Percentiles rank a stretch among this genome's conserved stretches.
phyloP scores from a whole-genome alignment of 164 flowering plant species.

The Saururus chinensis region DNA sequence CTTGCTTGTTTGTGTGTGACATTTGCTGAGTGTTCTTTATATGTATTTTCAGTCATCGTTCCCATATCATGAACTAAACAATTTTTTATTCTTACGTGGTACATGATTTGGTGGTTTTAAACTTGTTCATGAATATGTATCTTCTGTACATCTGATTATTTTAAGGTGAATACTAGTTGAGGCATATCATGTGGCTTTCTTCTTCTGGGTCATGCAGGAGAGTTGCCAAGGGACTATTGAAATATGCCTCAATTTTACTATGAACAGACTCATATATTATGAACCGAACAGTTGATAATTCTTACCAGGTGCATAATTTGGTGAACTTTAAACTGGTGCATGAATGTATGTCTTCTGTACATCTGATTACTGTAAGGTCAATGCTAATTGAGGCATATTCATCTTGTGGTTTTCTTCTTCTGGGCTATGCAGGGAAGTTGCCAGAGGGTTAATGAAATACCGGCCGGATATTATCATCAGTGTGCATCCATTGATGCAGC shows the following conservation, averaged over 20 bases:
- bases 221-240: constrained; percentile 87
- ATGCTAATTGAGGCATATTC: no score
- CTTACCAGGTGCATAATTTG: no score
- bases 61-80: no score
- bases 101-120: background rate
- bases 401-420: background rate
- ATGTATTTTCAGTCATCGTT: no score
- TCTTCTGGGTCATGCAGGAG: constrained; percentile 31
- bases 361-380: no score
- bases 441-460: constrained; percentile 88
- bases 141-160: background rate
- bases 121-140: background rate
- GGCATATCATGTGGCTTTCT: background rate
- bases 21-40: no score
- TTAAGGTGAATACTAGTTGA: background rate
- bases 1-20: no score
- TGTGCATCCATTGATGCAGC: constrained; percentile 98
- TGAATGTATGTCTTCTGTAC: no score
- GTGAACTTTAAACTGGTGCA: no score
- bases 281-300: no score
- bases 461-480: constrained; percentile 93
- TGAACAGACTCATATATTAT: no score
- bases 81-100: no score
- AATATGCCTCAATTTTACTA: constrained; percentile 22
- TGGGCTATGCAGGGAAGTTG: constrained; percentile 55